Conservation (phyloP, 139 green algal species). For the Mychonastes homosphaera region DNA sequence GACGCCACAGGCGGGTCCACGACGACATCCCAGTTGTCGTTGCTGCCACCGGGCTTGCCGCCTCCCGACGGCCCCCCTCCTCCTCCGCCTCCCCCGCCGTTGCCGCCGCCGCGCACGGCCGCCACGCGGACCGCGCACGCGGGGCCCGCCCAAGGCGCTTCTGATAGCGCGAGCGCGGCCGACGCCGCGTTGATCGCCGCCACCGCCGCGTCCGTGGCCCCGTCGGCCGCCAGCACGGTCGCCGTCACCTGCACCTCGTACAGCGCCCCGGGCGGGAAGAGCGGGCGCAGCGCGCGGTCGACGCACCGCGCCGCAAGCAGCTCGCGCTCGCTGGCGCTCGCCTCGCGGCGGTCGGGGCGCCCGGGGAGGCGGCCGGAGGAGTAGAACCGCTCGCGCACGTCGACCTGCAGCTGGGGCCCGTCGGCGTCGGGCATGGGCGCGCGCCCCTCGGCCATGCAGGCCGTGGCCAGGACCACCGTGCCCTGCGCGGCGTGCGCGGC, state of each 20-base stretch:
- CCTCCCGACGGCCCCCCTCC: too few relatives aligned
- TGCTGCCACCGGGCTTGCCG: too few relatives aligned
- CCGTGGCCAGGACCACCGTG: slow-evolving; percentile 53
- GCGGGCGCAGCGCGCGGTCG: slow-evolving; percentile 56
- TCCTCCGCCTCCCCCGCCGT: too few relatives aligned
- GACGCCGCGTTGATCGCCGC: slow-evolving; percentile 68
- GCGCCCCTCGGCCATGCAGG: slow-evolving; percentile 23
- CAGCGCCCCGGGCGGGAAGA: slow-evolving; percentile 54
- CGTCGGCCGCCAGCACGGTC: slow-evolving; percentile 47
- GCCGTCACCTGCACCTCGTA: slow-evolving; percentile 33
- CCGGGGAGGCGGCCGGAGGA: slow-evolving; percentile 54
- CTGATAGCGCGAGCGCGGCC: slow-evolving; percentile 44
- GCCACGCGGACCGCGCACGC: slow-evolving; percentile 21
- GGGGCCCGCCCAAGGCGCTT: slow-evolving; percentile 61
- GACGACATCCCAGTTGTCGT: too few relatives aligned
- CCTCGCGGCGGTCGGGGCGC: slow-evolving; percentile 47
- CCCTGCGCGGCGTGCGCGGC: too few relatives aligned
- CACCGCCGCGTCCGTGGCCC: slow-evolving; percentile 37
- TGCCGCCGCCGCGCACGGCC: too few relatives aligned
- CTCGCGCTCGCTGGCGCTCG: slow-evolving; percentile 47
- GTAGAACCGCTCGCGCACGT: slow-evolving; percentile 62
- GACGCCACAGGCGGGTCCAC: too few relatives aligned
- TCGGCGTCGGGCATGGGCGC: slow-evolving; percentile 19
- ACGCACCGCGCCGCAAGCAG: slow-evolving; percentile 32
- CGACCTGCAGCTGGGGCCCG: slow-evolving; percentile 40